phyloP scores from a whole-genome alignment of 208 protist genomes.

The Trichomonas tenax region DNA sequence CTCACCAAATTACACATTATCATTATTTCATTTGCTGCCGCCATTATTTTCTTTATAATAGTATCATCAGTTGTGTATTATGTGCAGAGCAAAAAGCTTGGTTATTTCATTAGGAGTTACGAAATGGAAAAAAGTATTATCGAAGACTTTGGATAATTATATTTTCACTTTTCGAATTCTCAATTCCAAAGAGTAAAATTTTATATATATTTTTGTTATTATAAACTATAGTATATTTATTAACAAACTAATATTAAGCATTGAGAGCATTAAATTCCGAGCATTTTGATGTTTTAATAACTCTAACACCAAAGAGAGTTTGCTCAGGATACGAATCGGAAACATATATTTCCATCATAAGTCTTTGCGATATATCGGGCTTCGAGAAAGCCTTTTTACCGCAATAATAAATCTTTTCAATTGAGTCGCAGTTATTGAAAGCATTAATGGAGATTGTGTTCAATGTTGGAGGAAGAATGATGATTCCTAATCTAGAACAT shows the following conservation, averaged over 20 bases:
- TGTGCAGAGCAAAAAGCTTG: no score
- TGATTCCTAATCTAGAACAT: neutral
- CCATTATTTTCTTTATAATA: no score
- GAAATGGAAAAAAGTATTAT: no score
- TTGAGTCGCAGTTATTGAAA: neutral
- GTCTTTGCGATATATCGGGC: neutral
- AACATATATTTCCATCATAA: neutral
- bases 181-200: no score
- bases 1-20: no score
- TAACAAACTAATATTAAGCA: neutral
- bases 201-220: no score
- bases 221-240: neutral
- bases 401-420: neutral
- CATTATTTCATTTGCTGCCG: no score
- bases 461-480: neutral
- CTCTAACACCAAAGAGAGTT: neutral
- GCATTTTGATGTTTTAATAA: neutral
- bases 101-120: no score
- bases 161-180: no score
- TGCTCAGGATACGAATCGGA: neutral
- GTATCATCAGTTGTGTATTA: no score
- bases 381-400: neutral
- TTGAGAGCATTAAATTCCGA: neutral
- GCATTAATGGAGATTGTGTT: neutral
- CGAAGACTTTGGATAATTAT: no score